Evolutionary conservation across 148 eudicot genomes (phyloP).

Genomic region (Linanthus parryae): DNA sequence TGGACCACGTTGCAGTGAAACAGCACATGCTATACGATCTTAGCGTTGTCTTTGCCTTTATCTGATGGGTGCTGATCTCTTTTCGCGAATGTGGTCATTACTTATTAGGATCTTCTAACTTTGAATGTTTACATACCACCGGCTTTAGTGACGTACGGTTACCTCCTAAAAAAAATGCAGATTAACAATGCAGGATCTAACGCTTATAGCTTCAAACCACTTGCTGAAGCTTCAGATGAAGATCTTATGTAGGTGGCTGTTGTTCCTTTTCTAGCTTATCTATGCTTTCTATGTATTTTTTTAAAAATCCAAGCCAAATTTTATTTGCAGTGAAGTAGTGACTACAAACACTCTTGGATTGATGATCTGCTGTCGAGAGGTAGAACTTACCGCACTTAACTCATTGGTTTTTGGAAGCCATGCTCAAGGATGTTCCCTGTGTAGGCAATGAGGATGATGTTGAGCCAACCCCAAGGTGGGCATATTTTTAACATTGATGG

Average conservation of each 20-base stretch:
- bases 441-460: constrained; percentile 92
- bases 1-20: too few relatives aligned
- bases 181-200: constrained; percentile 99
- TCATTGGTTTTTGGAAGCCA: constrained; percentile 7
- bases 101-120: too few relatives aligned
- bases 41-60: too few relatives aligned
- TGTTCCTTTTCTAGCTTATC: constrained; percentile 2
- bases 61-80: too few relatives aligned
- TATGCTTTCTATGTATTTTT: neutral
- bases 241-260: constrained; percentile 68
- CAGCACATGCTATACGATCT: too few relatives aligned
- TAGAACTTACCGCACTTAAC: constrained; percentile 15
- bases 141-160: constrained; percentile 2
- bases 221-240: constrained; percentile 93
- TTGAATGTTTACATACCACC: neutral
- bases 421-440: constrained; percentile 16
- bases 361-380: constrained; percentile 99
- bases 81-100: too few relatives aligned
- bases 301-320: neutral
- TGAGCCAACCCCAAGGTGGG: constrained; percentile 80
- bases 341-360: constrained; percentile 95
- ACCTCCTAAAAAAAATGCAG: constrained; percentile 56
- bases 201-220: constrained; percentile 92
- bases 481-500: constrained; percentile 96
- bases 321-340: constrained; percentile 77